Percentiles rank a stretch among this genome's conserved stretches.
Conservation (phyloP, 2,329 filamentous ascomycete species). For the Alternaria infectoria region DNA sequence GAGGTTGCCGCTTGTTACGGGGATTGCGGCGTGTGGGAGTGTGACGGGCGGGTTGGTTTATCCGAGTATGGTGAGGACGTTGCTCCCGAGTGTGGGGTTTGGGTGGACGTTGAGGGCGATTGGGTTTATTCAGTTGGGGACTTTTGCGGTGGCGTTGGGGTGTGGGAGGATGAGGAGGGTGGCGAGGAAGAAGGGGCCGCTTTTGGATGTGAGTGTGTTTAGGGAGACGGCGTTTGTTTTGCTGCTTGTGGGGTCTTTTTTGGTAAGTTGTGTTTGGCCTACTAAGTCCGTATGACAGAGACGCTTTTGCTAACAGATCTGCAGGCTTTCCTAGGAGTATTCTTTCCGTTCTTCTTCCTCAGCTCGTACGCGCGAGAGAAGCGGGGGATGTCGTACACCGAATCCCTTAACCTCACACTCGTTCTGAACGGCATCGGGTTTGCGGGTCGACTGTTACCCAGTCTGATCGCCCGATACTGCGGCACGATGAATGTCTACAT, state of each 20-base stretch:
- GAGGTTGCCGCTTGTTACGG: conserved; percentile 3
- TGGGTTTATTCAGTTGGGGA: conserved; percentile 43
- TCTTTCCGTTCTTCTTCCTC: neutral
- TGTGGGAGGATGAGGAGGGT: neutral
- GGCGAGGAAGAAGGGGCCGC: neutral
- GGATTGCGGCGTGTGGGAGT: conserved; percentile 19
- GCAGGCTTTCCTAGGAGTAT: neutral
- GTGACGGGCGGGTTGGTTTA: conserved; percentile 23
- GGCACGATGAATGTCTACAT: neutral
- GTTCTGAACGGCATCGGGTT: neutral
- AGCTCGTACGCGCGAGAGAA: neutral
- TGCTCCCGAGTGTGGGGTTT: conserved; percentile 48
- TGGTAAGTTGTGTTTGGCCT: neutral
- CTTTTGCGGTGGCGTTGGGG: neutral
- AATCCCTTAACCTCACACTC: neutral
- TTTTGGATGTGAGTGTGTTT: neutral
- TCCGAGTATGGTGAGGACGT: conserved; percentile 14
- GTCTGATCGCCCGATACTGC: neutral
- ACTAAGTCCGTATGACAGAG: fast-evolving
- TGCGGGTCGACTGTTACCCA: neutral
- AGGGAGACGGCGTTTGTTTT: neutral
- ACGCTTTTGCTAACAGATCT: neutral
- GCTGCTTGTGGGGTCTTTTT: neutral
- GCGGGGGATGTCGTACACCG: neutral
- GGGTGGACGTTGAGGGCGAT: conserved; percentile 66